Evolutionary conservation across 2,329 filamentous ascomycete species (phyloP).

Genomic region (Fusarium denticulatum): DNA sequence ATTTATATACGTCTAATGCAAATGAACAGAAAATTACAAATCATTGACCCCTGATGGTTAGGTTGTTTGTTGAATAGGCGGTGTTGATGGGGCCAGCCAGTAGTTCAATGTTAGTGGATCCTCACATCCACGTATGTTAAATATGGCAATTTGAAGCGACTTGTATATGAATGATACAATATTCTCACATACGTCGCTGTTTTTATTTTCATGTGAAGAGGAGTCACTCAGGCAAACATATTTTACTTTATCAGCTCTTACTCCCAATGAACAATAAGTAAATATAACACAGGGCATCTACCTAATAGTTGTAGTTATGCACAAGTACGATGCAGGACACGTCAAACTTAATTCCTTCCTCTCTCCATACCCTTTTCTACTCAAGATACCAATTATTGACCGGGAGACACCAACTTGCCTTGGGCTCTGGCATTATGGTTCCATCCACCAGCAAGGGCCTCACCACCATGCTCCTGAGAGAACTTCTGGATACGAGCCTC

Average conservation of each 20-base stretch:
- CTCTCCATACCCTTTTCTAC: conserved; percentile 26
- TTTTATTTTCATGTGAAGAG: not conserved
- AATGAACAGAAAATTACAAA: conserved; percentile 23
- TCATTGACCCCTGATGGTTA: conserved; percentile 23
- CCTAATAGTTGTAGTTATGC: conserved; percentile 41
- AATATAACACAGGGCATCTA: conserved; percentile 46
- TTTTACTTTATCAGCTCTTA: conserved; percentile 5
- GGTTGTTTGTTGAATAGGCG: conserved; percentile 35
- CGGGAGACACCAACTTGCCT: conserved; percentile 87
- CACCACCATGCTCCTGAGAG: conserved; percentile 75
- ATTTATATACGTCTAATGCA: conserved; percentile 12
- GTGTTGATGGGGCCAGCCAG: conserved; percentile 31
- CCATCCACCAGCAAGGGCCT: conserved; percentile 89
- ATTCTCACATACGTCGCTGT: not conserved
- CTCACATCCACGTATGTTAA: not conserved
- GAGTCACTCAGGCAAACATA: not conserved
- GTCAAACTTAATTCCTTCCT: conserved; percentile 32
- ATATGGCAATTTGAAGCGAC: not conserved
- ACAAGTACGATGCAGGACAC: conserved; percentile 40
- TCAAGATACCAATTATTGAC: conserved; percentile 71
- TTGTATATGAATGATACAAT: not conserved
- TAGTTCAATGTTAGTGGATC: conserved; percentile 17
- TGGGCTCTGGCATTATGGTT: conserved; percentile 76
- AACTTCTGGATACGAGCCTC: conserved; percentile 90
- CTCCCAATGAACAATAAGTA: conserved; percentile 41